Evolutionary conservation across 2,329 filamentous ascomycete genomes (phyloP), one percentile per base, ranked within the genome.

Genomic region (Biscogniauxia sp.): DNA sequence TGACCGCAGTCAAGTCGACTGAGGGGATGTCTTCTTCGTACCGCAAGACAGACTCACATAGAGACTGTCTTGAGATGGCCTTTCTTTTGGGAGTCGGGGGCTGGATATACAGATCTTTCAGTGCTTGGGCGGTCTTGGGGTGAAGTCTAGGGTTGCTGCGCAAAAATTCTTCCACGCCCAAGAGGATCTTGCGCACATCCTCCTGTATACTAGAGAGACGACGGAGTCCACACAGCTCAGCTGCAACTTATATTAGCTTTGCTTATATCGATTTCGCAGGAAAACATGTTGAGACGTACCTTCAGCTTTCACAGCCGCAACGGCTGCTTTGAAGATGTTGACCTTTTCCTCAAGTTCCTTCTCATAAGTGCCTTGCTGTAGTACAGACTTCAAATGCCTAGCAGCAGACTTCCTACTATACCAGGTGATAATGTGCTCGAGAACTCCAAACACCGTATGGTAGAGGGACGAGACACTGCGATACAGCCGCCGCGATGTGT

Each of bases 381-480:
- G 25, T 17, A 62, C 20, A 17, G 58, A 55, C 25, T 62, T 62
- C 13, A 41, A 51, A 11, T 60, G 52, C 15, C 57, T 57, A 5
- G 23, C 25, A 17, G 20, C 19, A 23, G 61, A 62, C 19, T 28
- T 62, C 8, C 60, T 51, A n/a, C 55, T 57, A 52, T 60, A 62
- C 61, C 61, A 62, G 15, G 2, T 41, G n/a, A 62, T 62, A 23
- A 62, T 60, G 8, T 58, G 26, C 26, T 60, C 55, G 6, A 62
- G 61, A 15, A 62, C 41, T 2, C 45, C 55, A 17, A 62, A 62
- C 20, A 62, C 57, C 11, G 55, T 11, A 28, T 20, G 54, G 25
- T 62, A 62, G 3, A 62, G 28, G 20, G 55, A 58, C 7, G 61
- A 62, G 20, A 62, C 55, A 56, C 55, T 32, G 2, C 23, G 55